These are phyloP conservation scores for Avicennia marina DNA, from an alignment of 257 asterid species.

Conservation along the genomic window DNA sequence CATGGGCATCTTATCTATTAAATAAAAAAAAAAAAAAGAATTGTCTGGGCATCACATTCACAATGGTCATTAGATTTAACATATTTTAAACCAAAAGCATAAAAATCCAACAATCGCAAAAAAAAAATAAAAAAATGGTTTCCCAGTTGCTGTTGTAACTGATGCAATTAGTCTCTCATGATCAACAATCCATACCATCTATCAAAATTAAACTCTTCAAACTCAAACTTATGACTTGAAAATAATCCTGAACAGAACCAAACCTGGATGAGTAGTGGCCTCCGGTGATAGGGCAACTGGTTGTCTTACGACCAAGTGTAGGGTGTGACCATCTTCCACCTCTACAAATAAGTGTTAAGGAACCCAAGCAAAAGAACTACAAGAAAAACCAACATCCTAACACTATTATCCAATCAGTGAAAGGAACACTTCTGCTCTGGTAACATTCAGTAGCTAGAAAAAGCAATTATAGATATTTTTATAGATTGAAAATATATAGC, in stretches of 20 bases:
- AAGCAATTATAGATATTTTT: too few relatives aligned
- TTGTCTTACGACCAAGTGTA: slow-evolving; percentile 89
- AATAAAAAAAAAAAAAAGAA: too few relatives aligned
- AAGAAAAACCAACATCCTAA: not conserved
- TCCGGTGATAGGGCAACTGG: slow-evolving; percentile 54
- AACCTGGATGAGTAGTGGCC: slow-evolving; percentile 56
- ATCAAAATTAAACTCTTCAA: not conserved
- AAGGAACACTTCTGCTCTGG: not conserved
- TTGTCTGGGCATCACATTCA: too few relatives aligned
- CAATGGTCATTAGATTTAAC: too few relatives aligned
- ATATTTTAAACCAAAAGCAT: too few relatives aligned
- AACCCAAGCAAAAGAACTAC: slow-evolving; percentile 25
- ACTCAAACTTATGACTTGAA: slow-evolving; percentile 6
- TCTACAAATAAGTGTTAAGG: slow-evolving; percentile 63
- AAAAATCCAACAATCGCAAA: too few relatives aligned
- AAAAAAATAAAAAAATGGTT: too few relatives aligned
- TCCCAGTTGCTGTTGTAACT: too few relatives aligned
- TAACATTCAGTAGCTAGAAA: too few relatives aligned
- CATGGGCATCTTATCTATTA: too few relatives aligned
- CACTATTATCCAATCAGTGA: slow-evolving; percentile 2
- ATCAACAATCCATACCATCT: not conserved
- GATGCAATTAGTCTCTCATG: not conserved
- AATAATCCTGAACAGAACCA: slow-evolving; percentile 11
- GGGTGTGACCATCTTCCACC: slow-evolving; percentile 97
- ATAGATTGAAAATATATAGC: too few relatives aligned